Conservation (phyloP, 2,329 filamentous ascomycete genomes). For the Hymenoscyphus infarciens region DNA sequence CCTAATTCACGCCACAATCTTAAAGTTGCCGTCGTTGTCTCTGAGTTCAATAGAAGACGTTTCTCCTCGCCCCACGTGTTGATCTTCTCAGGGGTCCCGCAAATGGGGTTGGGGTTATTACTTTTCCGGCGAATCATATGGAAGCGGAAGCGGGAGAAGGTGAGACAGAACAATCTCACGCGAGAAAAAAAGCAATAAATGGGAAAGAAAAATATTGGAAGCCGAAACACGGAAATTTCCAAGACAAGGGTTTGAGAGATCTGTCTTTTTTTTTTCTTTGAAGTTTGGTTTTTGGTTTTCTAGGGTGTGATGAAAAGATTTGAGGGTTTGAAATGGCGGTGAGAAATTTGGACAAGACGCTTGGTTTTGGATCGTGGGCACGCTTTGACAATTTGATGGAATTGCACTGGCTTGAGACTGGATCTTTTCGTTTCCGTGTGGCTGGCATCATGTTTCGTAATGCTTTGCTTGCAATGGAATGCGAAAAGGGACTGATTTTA, state of each 20-base stretch:
- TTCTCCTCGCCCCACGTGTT: neutral
- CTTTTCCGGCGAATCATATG: neutral
- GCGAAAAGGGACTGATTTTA: neutral
- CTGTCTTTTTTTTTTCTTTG: neutral
- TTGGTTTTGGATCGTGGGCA: neutral
- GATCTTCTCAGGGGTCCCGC: neutral
- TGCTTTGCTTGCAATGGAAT: neutral
- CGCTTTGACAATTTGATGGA: neutral
- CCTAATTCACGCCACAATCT: neutral
- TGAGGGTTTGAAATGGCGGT: neutral
- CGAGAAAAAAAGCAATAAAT: constrained; percentile 1
- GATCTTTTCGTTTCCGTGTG: neutral
- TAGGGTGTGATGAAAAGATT: neutral
- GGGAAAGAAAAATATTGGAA: neutral
- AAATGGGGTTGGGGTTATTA: neutral
- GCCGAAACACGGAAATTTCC: neutral
- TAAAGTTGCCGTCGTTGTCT: neutral
- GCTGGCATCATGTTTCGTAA: neutral
- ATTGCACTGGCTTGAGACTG: neutral
- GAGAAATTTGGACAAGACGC: neutral
- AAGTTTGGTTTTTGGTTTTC: neutral
- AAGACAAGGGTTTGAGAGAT: neutral
- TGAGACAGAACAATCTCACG: constrained; percentile 1
- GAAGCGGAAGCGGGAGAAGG: neutral
- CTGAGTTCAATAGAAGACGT: neutral